A percentile compares a stretch with the other conserved stretches of the same genome.
Evolutionary conservation across 805 yeast genomes (phyloP).

Genomic region (Cyberlindnera xishuangbannaensis): DNA sequence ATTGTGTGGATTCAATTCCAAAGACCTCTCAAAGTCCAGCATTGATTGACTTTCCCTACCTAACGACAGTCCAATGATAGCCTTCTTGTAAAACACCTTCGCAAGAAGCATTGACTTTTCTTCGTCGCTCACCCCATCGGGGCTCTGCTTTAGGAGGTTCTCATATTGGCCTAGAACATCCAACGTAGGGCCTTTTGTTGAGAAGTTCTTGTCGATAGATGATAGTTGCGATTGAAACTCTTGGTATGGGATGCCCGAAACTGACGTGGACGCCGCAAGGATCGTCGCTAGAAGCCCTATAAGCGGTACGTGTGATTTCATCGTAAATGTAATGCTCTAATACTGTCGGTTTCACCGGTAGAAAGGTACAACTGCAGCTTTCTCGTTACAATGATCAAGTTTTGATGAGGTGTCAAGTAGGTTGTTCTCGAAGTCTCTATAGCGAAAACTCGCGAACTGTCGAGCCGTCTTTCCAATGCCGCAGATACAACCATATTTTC

Average conservation of each 20-base stretch:
- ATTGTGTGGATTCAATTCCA: constrained; percentile 34
- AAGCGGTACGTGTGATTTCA: constrained; percentile 4
- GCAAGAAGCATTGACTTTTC: constrained; percentile 25
- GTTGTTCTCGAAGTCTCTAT: too few species aligned
- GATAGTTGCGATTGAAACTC: constrained; percentile 14
- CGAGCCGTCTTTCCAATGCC: too few species aligned
- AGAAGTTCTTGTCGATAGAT: constrained; percentile 14
- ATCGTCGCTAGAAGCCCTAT: constrained; percentile 1
- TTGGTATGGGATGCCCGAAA: constrained; percentile 3
- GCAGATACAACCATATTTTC: too few species aligned
- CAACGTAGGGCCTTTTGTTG: constrained; percentile 18
- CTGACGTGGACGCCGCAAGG: constrained; percentile 3
- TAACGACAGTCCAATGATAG: constrained; percentile 52
- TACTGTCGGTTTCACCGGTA: too few species aligned
- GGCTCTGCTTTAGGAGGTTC: constrained; percentile 9
- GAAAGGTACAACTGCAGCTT: too few species aligned
- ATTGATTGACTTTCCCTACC: constrained; percentile 51
- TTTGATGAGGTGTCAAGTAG: too few species aligned
- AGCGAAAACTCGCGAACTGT: too few species aligned
- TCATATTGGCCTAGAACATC: constrained; percentile 19
- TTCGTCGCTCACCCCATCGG: constrained; percentile 4
- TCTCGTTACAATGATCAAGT: too few species aligned
- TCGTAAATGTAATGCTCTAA: neutral
- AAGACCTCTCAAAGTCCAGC: constrained; percentile 43
- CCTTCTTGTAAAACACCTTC: constrained; percentile 51